phyloP scores from a whole-genome alignment of 2,329 filamentous ascomycete genomes.

The Cladophialophora yegresii region DNA sequence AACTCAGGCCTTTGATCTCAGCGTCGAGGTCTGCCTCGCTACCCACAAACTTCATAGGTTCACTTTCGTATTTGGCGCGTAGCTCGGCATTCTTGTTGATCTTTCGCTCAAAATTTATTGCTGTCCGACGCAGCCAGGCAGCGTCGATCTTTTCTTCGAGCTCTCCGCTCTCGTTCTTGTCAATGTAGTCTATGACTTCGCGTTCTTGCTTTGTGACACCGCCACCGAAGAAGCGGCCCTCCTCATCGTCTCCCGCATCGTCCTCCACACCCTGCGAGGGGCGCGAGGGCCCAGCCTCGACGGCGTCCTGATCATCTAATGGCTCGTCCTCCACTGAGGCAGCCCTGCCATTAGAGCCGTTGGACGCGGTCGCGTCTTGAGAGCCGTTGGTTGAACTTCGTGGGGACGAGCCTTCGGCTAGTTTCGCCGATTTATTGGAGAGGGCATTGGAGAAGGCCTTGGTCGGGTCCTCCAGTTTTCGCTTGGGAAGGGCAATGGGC shows the following conservation, averaged over 20 bases:
- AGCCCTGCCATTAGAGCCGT: slow-evolving; percentile 21
- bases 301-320: slow-evolving; percentile 48
- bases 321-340: slow-evolving; percentile 32
- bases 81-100: slow-evolving; percentile 90
- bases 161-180: slow-evolving; percentile 62
- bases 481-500: slow-evolving; percentile 31
- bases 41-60: slow-evolving; percentile 69
- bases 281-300: slow-evolving; percentile 56
- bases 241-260: slow-evolving; percentile 73
- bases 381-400: slow-evolving; percentile 21
- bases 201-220: slow-evolving; percentile 80
- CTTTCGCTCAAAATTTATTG: slow-evolving; percentile 82
- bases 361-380: slow-evolving; percentile 16
- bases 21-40: slow-evolving; percentile 87
- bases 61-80: slow-evolving; percentile 77
- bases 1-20: slow-evolving; percentile 81
- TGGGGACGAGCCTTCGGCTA: slow-evolving; percentile 34
- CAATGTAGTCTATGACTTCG: slow-evolving; percentile 84
- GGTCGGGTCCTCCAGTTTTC: slow-evolving; percentile 36
- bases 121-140: slow-evolving; percentile 78
- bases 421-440: slow-evolving; percentile 36
- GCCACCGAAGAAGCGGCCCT: slow-evolving; percentile 92
- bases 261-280: slow-evolving; percentile 58
- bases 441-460: slow-evolving; percentile 29
- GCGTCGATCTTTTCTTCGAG: slow-evolving; percentile 67